Base-by-base conservation (phyloP, 2,329 filamentous ascomycete species). In the Lecanicillium sp. region DNA sequence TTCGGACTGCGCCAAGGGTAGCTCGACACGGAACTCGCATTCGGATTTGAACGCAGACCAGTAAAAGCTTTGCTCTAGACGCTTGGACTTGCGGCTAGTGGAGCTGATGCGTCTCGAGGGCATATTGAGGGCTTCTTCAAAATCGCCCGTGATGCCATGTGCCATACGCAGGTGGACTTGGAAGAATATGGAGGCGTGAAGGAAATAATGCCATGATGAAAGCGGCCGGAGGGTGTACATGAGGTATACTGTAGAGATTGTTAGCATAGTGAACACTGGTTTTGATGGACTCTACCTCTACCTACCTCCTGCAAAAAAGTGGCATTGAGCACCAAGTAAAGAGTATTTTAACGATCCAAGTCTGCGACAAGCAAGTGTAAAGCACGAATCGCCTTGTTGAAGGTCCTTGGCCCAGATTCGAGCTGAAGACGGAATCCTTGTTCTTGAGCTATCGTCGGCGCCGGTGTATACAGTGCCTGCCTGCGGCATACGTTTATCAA, bases 31-130 rank as follows among this genome's bases (percentile, higher is more conserved):
- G 5, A 64, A 54, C 42, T 65, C 60, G 41, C 56, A 58, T 45
- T 65, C 62, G 2, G 62, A 62, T 45, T 66, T 66, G 50, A 64
- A 64, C 37, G 60, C 64, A 7, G 57, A 61, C 62, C 62, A 67
- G 46, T 64, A 65, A 2, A 66, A 45, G 27, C 60, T 51, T 40
- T 66, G 60, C 43, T 64, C 61, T 3, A 64, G 45, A 4, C 54
- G 51, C 9, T 53, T 51, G 7, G 35, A 42, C 35, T 46, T 48
- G 20, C 44, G 40, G n/a, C 38, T 37, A 1, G 39, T 36, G 2
- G 37, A 35, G 28, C 34, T 40, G n/a, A 33, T 17, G 9, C 35
- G 40, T 17, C 15, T 35, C 9, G 33, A 38, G 12, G 39, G 42
- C n/a, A 33, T 27, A 5, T 29, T 38, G 5, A 43, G 30, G 2